These are phyloP conservation scores for Anthracocystis panici-leucophaei DNA, from an alignment of 1,284 basidiomycete genomes.

Conservation along the genomic window DNA sequence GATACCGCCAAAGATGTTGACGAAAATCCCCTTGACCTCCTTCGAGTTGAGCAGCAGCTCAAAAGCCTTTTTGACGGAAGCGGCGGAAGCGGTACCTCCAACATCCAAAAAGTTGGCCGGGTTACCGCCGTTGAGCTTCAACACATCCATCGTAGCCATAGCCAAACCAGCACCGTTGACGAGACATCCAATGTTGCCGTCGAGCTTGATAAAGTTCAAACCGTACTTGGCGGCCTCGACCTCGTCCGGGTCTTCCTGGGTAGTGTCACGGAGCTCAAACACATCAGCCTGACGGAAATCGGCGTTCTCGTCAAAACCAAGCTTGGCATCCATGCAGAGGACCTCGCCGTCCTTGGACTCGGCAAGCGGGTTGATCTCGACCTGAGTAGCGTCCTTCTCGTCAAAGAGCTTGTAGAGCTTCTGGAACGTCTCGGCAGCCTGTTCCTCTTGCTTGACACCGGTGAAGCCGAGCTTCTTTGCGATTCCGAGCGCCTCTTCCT, in stretches of 20 bases:
- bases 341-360: conserved; percentile 92
- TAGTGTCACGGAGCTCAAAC: conserved; percentile 88
- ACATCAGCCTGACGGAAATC: conserved; percentile 95
- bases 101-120: conserved; percentile 99
- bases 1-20: conserved; percentile 85
- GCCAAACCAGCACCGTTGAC: conserved; percentile 99
- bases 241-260: conserved; percentile 96
- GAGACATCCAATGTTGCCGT: conserved; percentile 96
- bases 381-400: conserved; percentile 98
- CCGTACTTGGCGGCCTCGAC: conserved; percentile 82
- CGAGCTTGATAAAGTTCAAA: conserved; percentile 99
- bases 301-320: conserved; percentile 99
- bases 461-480: conserved; percentile 94
- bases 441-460: conserved; percentile 78
- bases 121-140: conserved; percentile 78
- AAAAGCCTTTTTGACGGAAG: conserved; percentile 99
- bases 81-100: conserved; percentile 95
- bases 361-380: conserved; percentile 99
- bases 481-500: conserved; percentile 79
- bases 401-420: conserved; percentile 97
- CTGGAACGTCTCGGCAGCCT: conserved; percentile 91
- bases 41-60: conserved; percentile 90
- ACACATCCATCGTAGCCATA: conserved; percentile 99
- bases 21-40: conserved; percentile 97
- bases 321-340: conserved; percentile 99